Evolutionary conservation across 192 early-diverging fungal species (phyloP).

Genomic region (Backusella circina): DNA sequence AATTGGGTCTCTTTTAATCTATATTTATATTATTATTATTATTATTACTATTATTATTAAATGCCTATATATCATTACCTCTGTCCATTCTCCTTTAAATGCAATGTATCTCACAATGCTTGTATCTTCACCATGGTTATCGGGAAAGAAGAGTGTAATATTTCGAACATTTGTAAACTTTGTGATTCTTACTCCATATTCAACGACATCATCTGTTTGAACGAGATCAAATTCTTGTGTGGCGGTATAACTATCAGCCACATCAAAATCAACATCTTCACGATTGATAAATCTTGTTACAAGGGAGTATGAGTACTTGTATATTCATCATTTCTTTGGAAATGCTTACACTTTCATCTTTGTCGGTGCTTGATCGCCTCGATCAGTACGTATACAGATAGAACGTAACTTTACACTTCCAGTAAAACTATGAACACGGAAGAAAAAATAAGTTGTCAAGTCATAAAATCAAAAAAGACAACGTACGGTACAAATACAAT

Average conservation of each 20-base stretch:
- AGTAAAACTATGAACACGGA: conserved; percentile 81
- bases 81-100: conserved; percentile 88
- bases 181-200: conserved; percentile 63
- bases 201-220: conserved; percentile 49
- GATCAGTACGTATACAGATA: conserved; percentile 71
- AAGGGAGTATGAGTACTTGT: too few relatives aligned
- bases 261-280: conserved; percentile 90
- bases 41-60: too few relatives aligned
- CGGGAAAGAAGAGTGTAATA: conserved; percentile 79
- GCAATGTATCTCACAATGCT: conserved; percentile 80
- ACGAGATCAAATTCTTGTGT: conserved; percentile 86
- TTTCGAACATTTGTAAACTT: conserved; percentile 78
- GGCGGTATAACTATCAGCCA: conserved; percentile 58
- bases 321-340: too few relatives aligned
- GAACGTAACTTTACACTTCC: conserved; percentile 88
- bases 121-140: conserved; percentile 74
- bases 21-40: background rate
- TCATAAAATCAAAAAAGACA: background rate
- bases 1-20: conserved; percentile 65
- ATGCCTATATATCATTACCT: too few relatives aligned
- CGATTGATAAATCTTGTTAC: conserved; percentile 84
- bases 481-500: conserved; percentile 85
- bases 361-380: conserved; percentile 57
- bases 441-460: background rate
- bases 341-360: conserved; percentile 74